Evolutionary conservation across 1,284 basidiomycete species (phyloP).

Genomic region (Microbotryum saponariae): DNA sequence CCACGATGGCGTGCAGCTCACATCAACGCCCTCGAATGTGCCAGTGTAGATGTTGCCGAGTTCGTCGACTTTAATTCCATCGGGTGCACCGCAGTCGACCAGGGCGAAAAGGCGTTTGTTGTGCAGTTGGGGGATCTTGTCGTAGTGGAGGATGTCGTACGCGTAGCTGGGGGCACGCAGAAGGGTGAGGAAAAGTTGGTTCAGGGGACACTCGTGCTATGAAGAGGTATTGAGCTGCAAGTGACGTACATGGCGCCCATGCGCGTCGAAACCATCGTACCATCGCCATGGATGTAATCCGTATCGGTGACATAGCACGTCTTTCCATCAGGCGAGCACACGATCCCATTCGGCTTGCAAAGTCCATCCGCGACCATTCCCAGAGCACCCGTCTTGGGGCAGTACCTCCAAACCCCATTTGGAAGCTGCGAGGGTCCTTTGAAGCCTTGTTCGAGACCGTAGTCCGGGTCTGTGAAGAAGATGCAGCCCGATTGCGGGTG

Average conservation of each 20-base stretch:
- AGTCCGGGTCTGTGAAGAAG: constrained; percentile 63
- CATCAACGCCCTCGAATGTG: constrained; percentile 62
- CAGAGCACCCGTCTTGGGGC: constrained; percentile 56
- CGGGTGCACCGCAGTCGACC: constrained; percentile 56
- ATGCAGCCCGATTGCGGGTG: constrained; percentile 56
- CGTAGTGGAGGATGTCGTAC: constrained; percentile 57
- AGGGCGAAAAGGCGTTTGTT: constrained; percentile 67
- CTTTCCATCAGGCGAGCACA: constrained; percentile 58
- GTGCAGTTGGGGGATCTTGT: constrained; percentile 48
- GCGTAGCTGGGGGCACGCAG: constrained; percentile 50
- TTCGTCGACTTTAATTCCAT: constrained; percentile 54
- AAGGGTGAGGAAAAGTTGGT: not conserved
- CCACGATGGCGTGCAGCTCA: constrained; percentile 36
- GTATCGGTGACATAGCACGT: constrained; percentile 57
- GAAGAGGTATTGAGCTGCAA: not conserved
- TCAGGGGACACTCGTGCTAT: not conserved
- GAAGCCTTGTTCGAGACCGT: constrained; percentile 51
- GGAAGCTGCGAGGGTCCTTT: constrained; percentile 57
- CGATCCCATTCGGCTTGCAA: constrained; percentile 54
- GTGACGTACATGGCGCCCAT: constrained; percentile 6
- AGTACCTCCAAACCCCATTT: constrained; percentile 64
- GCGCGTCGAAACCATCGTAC: constrained; percentile 2
- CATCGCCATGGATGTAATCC: constrained; percentile 12
- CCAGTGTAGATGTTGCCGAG: constrained; percentile 62
- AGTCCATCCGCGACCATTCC: constrained; percentile 64